Evolutionary conservation across 2,329 filamentous ascomycete genomes (phyloP).

Genomic region (Myriosclerotinia curreyana): DNA sequence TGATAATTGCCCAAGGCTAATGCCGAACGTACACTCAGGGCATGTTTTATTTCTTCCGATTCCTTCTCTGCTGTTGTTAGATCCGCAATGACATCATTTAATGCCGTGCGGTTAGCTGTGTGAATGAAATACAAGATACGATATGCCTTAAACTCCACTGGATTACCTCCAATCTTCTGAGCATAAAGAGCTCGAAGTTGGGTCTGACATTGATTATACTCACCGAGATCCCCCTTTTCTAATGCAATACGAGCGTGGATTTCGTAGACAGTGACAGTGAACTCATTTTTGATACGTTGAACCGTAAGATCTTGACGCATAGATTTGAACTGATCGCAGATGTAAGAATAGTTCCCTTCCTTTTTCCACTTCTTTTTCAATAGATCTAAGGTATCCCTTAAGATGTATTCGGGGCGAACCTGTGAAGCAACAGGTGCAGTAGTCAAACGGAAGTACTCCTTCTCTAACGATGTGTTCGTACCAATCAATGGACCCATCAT

Average conservation of each 20-base stretch:
- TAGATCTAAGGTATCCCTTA: constrained; percentile 81
- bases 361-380: constrained; percentile 93
- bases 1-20: constrained; percentile 95
- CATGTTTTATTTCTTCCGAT: constrained; percentile 81
- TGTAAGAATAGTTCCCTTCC: constrained; percentile 93
- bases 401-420: constrained; percentile 77
- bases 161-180: constrained; percentile 81
- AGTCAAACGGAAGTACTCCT: constrained; percentile 91
- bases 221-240: constrained; percentile 98
- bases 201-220: constrained; percentile 99
- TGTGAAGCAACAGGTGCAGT: constrained; percentile 82
- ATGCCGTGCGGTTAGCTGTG: constrained; percentile 94
- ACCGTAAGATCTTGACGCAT: constrained; percentile 97
- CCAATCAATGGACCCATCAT: constrained; percentile 74
- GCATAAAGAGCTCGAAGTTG: constrained; percentile 90
- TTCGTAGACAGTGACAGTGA: constrained; percentile 95
- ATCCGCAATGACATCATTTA: constrained; percentile 98
- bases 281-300: constrained; percentile 93
- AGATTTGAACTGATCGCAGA: constrained; percentile 99
- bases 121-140: constrained; percentile 99
- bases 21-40: constrained; percentile 84
- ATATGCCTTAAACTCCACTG: constrained; percentile 97
- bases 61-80: constrained; percentile 96
- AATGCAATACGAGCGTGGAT: constrained; percentile 95
- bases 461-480: constrained; percentile 79